Evolutionary conservation across 2,329 filamentous ascomycete genomes (phyloP), one percentile per base, ranked within the genome.

Genomic region (Beauveria sp.): DNA sequence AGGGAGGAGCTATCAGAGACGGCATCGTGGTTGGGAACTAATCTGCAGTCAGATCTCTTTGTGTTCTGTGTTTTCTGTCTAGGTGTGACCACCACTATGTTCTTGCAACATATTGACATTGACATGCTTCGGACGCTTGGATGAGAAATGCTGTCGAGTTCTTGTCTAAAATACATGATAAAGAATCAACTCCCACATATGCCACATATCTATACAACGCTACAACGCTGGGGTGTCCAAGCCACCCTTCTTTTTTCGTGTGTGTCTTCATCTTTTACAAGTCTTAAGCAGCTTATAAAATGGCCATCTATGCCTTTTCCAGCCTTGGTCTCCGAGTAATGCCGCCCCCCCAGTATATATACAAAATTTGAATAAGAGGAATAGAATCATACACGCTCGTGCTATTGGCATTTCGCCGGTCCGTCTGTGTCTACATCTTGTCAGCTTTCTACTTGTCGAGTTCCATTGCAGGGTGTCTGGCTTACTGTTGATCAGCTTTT

Each of bases 401-500:
- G 14, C 42, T 49, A 60, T 49, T 60, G 58, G 30, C 58, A 60
- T 47, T 60, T 20, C 18, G 60, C 60, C 28, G 61, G 40, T 9
- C 53, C 61, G 18, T 65, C 62, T 18, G 63, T 61, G 26, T 65
- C 65, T 67, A 8, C 26, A 16, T 10, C 9, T 12, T 54, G 58
- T 60, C 9, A 60, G 52, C 45, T 43, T 58, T 24, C n/a, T 42
- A 28, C 7, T 56, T 43, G 5, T 38, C 12, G 14, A 20, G 10
- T 20, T n/a, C 12, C 26, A 28, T 22, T 7, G 12, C 43, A 12
- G 9, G 16, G 16, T 16, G 24, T 22, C 12, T 38, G 34, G 74
- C 76, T 67, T 64, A 81, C 80, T 78, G 63, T 72, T 73, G 7
- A 82, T 73, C 69, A 93, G 86, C 76, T 93, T 92, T 16, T 78